Evolutionary conservation across 768 basidiomycete species (phyloP).

Genomic region (Termitomyces sp.): DNA sequence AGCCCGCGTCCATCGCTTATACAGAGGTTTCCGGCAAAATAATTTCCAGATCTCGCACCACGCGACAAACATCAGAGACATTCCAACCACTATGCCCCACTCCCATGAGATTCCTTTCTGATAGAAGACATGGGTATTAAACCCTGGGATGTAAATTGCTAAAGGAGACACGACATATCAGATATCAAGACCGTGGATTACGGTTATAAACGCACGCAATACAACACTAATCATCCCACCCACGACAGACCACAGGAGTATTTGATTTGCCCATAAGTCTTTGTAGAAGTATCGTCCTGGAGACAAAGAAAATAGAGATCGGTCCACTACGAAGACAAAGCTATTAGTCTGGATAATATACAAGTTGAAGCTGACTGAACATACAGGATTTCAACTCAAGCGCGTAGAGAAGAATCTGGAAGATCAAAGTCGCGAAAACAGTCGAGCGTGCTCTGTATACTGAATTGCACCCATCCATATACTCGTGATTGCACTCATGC

Average conservation of each 20-base stretch:
- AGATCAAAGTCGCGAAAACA: conserved; percentile 34
- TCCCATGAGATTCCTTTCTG: conserved; percentile 36
- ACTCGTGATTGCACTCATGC: conserved; percentile 26
- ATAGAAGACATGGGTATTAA: conserved; percentile 35
- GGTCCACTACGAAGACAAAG: conserved; percentile 24
- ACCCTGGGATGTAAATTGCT: conserved; percentile 36
- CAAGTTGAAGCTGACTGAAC: conserved; percentile 7
- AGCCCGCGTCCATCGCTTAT: conserved; percentile 22
- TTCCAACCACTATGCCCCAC: conserved; percentile 34
- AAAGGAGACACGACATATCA: neutral
- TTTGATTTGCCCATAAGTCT: conserved; percentile 31
- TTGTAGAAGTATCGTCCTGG: conserved; percentile 32
- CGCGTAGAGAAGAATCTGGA: conserved; percentile 32
- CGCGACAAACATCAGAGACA: conserved; percentile 31
- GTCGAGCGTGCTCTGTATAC: conserved; percentile 35
- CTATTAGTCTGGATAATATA: neutral
- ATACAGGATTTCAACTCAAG: conserved; percentile 35
- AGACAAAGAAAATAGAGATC: conserved; percentile 32
- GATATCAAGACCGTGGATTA: neutral
- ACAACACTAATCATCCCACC: conserved; percentile 34
- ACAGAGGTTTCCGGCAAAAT: conserved; percentile 22
- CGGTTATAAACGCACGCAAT: conserved; percentile 25
- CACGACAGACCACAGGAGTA: conserved; percentile 31
- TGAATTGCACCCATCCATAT: conserved; percentile 20
- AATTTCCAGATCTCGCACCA: conserved; percentile 40